Conservation (phyloP, 2,329 filamentous ascomycete species). For the Colletotrichum cuscutae region DNA sequence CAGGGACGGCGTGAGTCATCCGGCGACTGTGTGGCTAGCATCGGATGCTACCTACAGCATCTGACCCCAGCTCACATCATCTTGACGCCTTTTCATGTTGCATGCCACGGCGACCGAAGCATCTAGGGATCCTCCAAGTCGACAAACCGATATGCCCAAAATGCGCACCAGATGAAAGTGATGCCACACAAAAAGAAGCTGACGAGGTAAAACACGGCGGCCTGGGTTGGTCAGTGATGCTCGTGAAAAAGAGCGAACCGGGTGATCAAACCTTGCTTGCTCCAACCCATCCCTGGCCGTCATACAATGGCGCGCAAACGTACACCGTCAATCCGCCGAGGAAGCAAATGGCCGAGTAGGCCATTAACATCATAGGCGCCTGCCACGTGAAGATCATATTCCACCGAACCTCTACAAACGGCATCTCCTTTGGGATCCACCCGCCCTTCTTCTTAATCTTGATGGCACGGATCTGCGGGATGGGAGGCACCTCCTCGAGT, state of each 20-base stretch:
- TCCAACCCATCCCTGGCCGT: conserved; percentile 28
- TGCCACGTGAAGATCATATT: conserved; percentile 45
- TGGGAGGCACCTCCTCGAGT: conserved; percentile 27
- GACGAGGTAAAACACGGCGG: conserved; percentile 37
- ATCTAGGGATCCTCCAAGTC: conserved; percentile 32
- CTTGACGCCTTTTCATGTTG: too few relatives aligned
- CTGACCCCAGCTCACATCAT: not conserved
- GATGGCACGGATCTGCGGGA: conserved; percentile 31
- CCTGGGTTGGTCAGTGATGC: conserved; percentile 14
- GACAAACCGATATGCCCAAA: conserved; percentile 42
- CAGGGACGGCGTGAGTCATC: conserved; percentile 28
- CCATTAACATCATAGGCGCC: conserved; percentile 42
- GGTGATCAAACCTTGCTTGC: conserved; percentile 34
- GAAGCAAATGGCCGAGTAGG: conserved; percentile 40
- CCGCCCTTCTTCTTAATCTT: conserved; percentile 26
- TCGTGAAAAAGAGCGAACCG: not conserved
- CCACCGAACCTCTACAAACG: conserved; percentile 38
- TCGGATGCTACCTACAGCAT: not conserved
- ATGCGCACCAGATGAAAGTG: conserved; percentile 41
- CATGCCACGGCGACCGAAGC: not conserved
- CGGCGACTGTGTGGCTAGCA: not conserved
- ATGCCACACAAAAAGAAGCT: conserved; percentile 35
- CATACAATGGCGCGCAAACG: conserved; percentile 39
- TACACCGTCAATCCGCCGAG: conserved; percentile 38
- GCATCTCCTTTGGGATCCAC: conserved; percentile 33